Percentiles rank a stretch among this genome's conserved stretches.
These are phyloP conservation scores for Lentinula detonsa DNA, from an alignment of 768 basidiomycete species.

Conservation along the genomic window DNA sequence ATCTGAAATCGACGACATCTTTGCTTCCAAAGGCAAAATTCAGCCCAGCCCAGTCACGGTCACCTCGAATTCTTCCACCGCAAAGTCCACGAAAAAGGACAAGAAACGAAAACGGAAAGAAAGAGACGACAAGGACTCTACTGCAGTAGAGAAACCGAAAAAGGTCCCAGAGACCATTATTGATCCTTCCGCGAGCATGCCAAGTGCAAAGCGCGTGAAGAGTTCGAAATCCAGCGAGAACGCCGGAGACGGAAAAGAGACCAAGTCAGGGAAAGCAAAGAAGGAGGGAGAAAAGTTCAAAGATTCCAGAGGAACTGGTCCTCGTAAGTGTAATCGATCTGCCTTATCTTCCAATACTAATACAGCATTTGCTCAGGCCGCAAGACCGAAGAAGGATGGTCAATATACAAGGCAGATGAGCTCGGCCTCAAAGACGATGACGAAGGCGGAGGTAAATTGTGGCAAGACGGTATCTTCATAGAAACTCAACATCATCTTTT, in stretches of 20 bases:
- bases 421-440: conserved; percentile 60
- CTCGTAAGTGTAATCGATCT: conserved; percentile 42
- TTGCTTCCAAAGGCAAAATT: conserved; percentile 47
- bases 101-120: conserved; percentile 24
- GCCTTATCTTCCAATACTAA: not conserved
- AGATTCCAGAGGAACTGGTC: conserved; percentile 70
- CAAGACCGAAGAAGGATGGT: conserved; percentile 76
- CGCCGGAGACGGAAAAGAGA: conserved; percentile 13
- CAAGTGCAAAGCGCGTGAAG: conserved; percentile 33
- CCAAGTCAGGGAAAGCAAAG: conserved; percentile 18
- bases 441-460: conserved; percentile 58
- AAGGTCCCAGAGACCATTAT: conserved; percentile 49
- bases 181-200: conserved; percentile 46
- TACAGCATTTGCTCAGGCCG: conserved; percentile 41
- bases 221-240: not conserved
- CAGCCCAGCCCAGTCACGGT: conserved; percentile 10
- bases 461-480: conserved; percentile 19
- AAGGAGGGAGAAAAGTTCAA: conserved; percentile 47
- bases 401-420: conserved; percentile 79
- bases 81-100: conserved; percentile 26
- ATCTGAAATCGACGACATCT: conserved; percentile 87
- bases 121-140: not conserved
- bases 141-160: not conserved
- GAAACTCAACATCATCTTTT: conserved; percentile 14
- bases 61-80: conserved; percentile 17